Base-by-base conservation (phyloP, 345 rosid species). In the Eucalyptus pauciflora region DNA sequence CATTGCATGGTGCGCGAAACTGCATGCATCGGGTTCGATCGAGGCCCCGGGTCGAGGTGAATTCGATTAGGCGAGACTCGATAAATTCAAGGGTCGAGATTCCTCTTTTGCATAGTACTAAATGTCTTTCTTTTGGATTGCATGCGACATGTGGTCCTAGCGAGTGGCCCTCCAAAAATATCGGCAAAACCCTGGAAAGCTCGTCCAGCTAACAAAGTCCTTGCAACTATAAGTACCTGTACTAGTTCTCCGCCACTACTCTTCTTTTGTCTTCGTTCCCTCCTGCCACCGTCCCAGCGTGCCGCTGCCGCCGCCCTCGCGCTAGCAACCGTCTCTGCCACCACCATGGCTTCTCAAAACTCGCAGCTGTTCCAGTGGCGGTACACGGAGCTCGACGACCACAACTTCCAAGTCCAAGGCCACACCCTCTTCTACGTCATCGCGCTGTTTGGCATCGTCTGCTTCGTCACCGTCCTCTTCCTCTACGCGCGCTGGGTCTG, bases 401-500 rank as follows among this genome's bases (percentile, higher is more conserved):
- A 41, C 85, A 90, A 89, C 91, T 88, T 92, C 91, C 90, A 93
- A 71, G 91, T 92, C 90, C 91, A 88, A 6, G 94, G 94, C 67
- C 92, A 90, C 15, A 87, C 91, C 10, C 88, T 94, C 89, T 94
- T 91, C 93, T 92, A 91, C 93, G 17, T 87, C n/a, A 13, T 90
- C 56, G 50, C 91, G 87, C 87, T 94, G 88, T 87, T 92, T 71
- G 43, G 87, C 60, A 10, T 88, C 89, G 85, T 92, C 88, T 51
- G 92, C 60, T 62, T 92, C 80, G 29, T 89, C 89, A 22, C 91
- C 22, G 90, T 93, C 56, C n/a, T 95, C 87, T 86, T 92, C 89
- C 69, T 93, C 87, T 94, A 91, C 88, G 83, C 89, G 10, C 91
- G 94, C 16, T 94, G 95, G 95, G 48, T 89, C 50, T 91, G 94